Evolutionary conservation across 495 filamentous ascomycete genomes (phyloP).

Genomic region (Annulohypoxylon nitens): DNA sequence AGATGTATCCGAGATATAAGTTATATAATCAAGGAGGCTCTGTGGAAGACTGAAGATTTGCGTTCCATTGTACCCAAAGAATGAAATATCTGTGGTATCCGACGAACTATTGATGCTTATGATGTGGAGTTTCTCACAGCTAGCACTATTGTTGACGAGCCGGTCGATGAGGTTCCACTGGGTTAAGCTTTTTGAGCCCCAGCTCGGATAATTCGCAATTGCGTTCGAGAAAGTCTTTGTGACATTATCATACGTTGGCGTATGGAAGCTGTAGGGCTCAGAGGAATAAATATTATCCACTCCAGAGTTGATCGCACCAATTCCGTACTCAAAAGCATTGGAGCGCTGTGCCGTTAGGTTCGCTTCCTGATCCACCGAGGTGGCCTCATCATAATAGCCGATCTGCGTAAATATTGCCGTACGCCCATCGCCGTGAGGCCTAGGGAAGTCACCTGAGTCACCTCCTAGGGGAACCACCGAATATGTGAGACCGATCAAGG

Average conservation of each 20-base stretch:
- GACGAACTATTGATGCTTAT: background rate
- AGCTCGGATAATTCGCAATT: slow-evolving; percentile 5
- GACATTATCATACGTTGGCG: background rate
- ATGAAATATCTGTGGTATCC: background rate
- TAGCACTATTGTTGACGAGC: background rate
- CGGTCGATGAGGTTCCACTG: slow-evolving; percentile 9
- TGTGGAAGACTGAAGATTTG: background rate
- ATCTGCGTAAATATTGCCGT: slow-evolving; percentile 3
- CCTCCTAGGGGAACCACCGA: background rate
- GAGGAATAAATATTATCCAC: background rate
- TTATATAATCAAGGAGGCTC: background rate
- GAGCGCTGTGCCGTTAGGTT: background rate
- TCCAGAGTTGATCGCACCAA: slow-evolving; percentile 1
- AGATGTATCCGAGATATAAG: slow-evolving; percentile 11
- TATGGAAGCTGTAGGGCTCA: background rate
- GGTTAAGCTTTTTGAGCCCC: background rate
- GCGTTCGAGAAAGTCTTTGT: background rate
- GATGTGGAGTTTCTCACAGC: background rate
- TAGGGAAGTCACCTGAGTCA: background rate
- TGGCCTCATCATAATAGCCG: background rate
- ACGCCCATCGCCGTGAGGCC: background rate
- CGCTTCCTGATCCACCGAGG: background rate
- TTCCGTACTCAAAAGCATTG: slow-evolving; percentile 9
- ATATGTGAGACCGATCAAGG: slow-evolving; percentile 12
- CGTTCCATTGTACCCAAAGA: slow-evolving; percentile 1